phyloP scores from a whole-genome alignment of 2,329 filamentous ascomycete species.

The Phaeomoniella chlamydospora region DNA sequence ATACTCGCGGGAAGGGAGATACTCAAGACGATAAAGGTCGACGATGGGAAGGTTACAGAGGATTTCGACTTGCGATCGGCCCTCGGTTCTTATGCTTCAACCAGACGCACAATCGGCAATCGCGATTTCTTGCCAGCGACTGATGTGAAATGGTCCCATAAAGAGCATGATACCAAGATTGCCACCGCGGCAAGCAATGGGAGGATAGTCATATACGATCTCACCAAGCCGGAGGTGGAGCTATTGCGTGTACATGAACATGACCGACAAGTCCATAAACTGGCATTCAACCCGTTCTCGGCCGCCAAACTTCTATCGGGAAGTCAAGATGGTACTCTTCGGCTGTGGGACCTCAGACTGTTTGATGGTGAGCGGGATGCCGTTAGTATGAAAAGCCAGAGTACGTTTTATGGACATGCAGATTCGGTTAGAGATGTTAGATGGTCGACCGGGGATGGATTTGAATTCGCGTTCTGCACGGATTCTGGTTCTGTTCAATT shows the following conservation, averaged over 20 bases:
- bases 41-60: slow-evolving; percentile 41
- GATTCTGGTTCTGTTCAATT: slow-evolving; percentile 49
- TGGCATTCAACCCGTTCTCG: slow-evolving; percentile 50
- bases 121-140: slow-evolving; percentile 47
- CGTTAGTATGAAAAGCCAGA: slow-evolving; percentile 38
- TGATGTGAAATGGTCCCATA: slow-evolving; percentile 55
- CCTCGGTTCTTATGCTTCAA: slow-evolving; percentile 41
- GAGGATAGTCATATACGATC: slow-evolving; percentile 50
- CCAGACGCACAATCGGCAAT: slow-evolving; percentile 29
- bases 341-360: slow-evolving; percentile 49
- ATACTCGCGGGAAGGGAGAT: slow-evolving; percentile 52
- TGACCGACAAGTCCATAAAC: slow-evolving; percentile 48
- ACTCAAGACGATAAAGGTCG: slow-evolving; percentile 48
- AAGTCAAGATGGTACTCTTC: slow-evolving; percentile 49
- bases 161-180: slow-evolving; percentile 40
- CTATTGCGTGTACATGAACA: slow-evolving; percentile 50
- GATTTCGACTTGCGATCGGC: slow-evolving; percentile 49
- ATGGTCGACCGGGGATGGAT: slow-evolving; percentile 49
- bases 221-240: slow-evolving; percentile 45
- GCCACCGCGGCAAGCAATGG: slow-evolving; percentile 51
- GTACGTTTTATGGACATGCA: slow-evolving; percentile 40
- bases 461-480: slow-evolving; percentile 49
- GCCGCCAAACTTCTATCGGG: slow-evolving; percentile 47
- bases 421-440: slow-evolving; percentile 49
- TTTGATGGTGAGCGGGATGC: slow-evolving; percentile 32